phyloP scores from a whole-genome alignment of 768 basidiomycete genomes.

The Russula sp. region DNA sequence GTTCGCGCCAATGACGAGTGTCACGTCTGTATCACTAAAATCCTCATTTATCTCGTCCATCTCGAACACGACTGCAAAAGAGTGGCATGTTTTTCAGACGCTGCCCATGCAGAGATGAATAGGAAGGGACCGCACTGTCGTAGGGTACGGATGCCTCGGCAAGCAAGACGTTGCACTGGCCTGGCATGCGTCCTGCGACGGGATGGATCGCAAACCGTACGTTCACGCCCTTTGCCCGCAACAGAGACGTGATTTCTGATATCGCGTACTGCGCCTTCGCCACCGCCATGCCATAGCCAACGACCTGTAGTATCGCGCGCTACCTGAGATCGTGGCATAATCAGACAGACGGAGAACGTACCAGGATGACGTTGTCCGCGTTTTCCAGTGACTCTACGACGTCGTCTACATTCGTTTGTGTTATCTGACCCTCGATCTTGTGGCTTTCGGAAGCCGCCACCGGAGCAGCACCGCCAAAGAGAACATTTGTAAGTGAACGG shows the following conservation, averaged over 20 bases:
- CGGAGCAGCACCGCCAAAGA: slow-evolving; percentile 79
- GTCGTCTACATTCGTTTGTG: slow-evolving; percentile 72
- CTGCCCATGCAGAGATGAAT: no score
- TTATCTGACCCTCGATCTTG: slow-evolving; percentile 79
- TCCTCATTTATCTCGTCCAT: slow-evolving; percentile 96
- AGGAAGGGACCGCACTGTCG: slow-evolving; percentile 49
- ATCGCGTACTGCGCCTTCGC: slow-evolving; percentile 80
- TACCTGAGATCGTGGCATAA: not conserved
- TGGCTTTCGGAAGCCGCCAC: slow-evolving; percentile 44
- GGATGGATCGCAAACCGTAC: slow-evolving; percentile 87
- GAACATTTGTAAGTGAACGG: slow-evolving; percentile 73
- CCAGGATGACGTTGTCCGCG: slow-evolving; percentile 78
- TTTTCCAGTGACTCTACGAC: slow-evolving; percentile 71
- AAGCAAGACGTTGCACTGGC: slow-evolving; percentile 86
- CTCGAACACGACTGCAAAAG: slow-evolving; percentile 67
- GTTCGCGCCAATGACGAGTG: slow-evolving; percentile 85
- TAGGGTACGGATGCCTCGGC: slow-evolving; percentile 89
- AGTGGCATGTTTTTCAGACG: not conserved
- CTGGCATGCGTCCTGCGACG: slow-evolving; percentile 90
- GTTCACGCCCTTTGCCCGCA: slow-evolving; percentile 66
- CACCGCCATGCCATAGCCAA: slow-evolving; percentile 89
- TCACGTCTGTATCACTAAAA: slow-evolving; percentile 83
- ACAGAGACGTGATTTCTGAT: slow-evolving; percentile 64
- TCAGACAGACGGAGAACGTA: slow-evolving; percentile 25
- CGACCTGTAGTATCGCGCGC: slow-evolving; percentile 41